Evolutionary conservation across 108 stramenopile genomes (phyloP), one percentile per base, ranked within the genome.

Genomic region (Nitzschia inconspicua): DNA sequence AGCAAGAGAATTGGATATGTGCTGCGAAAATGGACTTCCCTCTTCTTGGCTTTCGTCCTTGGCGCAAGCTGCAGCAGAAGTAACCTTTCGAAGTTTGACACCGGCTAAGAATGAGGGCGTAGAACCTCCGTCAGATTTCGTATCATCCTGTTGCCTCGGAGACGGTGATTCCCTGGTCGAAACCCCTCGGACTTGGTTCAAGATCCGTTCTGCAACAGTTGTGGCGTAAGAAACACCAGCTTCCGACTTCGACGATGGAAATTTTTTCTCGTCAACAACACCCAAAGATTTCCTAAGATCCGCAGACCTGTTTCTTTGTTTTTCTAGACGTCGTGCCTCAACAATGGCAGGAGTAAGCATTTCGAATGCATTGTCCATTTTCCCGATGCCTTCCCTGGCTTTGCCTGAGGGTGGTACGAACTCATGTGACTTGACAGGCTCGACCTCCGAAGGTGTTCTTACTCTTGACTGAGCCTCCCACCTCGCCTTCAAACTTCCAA

Each of bases 1-100:
- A 5, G 9, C 51, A 32, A 19, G 31, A 14, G 51, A 52, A 18
- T 49, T 24, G n/a, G n/a, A n/a, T n/a, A n/a, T n/a, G n/a, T n/a
- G n/a, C n/a, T n/a, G n/a, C n/a, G n/a, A n/a, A n/a, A n/a, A n/a
- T n/a, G n/a, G n/a, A n/a, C n/a, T n/a, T n/a, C n/a, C n/a, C 23
- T 26, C 20, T 26, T 24, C 24, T n/a, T 7, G 7, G 7, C 24
- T 26, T 8, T 26, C 23, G 14, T 49, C 48, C 28, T 16, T 24
- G 16, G 40, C 14, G 26, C 23, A 27, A 29, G 32, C 22, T 16
- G 8, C 19, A 14, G 49, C 48, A 30, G 30, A 41, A 31, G 18
- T n/a, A 20, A 72, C 70, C 25, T 63, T 76, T 14, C 77, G 68
- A 9, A 76, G 66, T 56, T 61, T 72, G 1, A 78, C 63, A 24